A percentile compares a stretch with the other conserved stretches of the same genome.
Evolutionary conservation across 225 moss, liverwort and hornwort species (phyloP).

Genomic region (Marchantia polymorpha): DNA sequence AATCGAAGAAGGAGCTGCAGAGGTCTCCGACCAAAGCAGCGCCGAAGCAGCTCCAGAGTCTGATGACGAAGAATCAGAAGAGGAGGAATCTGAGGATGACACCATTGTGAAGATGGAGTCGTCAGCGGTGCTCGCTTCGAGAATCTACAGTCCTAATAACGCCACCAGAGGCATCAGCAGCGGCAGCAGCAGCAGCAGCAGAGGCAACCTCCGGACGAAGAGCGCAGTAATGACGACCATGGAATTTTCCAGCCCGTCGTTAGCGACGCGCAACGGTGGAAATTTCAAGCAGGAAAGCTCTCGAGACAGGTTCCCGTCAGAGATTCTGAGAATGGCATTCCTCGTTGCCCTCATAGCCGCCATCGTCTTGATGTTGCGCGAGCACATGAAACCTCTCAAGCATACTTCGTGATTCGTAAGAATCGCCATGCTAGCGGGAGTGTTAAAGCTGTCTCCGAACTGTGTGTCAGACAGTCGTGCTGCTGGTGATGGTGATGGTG

Average conservation of each 20-base stretch:
- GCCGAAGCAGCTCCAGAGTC: not conserved
- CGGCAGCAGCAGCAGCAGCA: not conserved
- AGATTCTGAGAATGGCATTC: not conserved
- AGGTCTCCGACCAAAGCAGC: not conserved
- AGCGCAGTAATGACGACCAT: not conserved
- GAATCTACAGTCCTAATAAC: not conserved
- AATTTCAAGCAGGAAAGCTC: not conserved
- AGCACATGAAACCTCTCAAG: slow-evolving; percentile 11
- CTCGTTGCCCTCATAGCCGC: slow-evolving; percentile 11
- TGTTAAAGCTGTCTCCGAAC: not conserved
- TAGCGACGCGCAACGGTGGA: not conserved
- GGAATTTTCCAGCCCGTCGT: not conserved
- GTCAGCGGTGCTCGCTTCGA: not conserved
- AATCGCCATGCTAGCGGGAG: not conserved
- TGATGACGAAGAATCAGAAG: not conserved
- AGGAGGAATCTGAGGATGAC: not conserved
- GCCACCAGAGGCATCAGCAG: not conserved
- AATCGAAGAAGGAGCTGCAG: not conserved
- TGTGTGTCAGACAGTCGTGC: not conserved
- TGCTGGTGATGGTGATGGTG: not conserved
- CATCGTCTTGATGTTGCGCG: slow-evolving; percentile 9
- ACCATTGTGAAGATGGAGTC: not conserved
- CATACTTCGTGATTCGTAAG: not conserved
- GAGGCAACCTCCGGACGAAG: not conserved
- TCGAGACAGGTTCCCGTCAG: not conserved